Evolutionary conservation across 495 filamentous ascomycete species (phyloP).

Genomic region (Xylaria curta): DNA sequence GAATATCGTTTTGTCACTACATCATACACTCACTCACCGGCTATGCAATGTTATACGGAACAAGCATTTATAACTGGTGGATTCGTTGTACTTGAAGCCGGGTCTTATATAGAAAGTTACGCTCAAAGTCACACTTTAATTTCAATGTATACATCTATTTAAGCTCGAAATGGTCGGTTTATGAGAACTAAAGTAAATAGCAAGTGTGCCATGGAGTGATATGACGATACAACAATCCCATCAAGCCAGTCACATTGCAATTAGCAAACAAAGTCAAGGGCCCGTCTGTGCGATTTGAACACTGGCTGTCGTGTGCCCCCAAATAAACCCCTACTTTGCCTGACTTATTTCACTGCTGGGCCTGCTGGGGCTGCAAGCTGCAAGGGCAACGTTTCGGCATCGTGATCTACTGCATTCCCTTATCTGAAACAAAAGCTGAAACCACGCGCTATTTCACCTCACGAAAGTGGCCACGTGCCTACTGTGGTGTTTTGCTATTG

Average conservation of each 20-base stretch:
- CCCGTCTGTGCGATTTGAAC: background rate
- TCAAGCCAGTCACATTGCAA: background rate
- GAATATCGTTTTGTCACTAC: background rate
- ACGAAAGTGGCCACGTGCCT: slow-evolving; percentile 15
- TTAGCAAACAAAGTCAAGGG: background rate
- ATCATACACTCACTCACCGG: background rate
- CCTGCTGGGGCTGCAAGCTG: background rate
- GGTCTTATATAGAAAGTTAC: background rate
- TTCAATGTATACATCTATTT: background rate
- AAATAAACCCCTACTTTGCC: background rate
- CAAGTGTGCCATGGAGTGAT: too few species aligned
- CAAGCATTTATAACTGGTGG: background rate
- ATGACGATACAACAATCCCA: background rate
- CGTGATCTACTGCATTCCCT: slow-evolving; percentile 16
- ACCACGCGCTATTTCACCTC: slow-evolving; percentile 6
- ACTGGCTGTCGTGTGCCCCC: slow-evolving; percentile 17
- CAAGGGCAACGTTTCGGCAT: slow-evolving; percentile 14
- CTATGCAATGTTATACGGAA: background rate
- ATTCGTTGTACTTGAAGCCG: background rate
- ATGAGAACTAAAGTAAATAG: too few species aligned
- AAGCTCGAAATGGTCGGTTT: too few species aligned
- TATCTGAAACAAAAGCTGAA: slow-evolving; percentile 23
- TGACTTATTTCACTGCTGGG: background rate
- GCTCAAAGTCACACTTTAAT: background rate
- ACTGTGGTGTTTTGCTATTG: background rate